Evolutionary conservation across 208 protist genomes (phyloP), one percentile per base, ranked within the genome.

Genomic region (Trypanosoma platydactyli): DNA sequence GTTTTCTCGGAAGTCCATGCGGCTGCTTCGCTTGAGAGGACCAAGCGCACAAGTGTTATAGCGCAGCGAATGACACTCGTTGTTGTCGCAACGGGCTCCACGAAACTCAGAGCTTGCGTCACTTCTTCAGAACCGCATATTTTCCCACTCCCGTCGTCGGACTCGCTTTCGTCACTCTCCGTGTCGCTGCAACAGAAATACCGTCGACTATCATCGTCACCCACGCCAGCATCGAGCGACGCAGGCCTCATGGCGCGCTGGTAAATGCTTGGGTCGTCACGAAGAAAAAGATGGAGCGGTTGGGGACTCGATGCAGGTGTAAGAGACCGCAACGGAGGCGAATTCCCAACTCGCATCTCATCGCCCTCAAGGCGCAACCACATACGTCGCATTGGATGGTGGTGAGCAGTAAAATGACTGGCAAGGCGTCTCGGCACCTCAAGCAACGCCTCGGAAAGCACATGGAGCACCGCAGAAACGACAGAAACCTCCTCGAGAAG

Each of bases 251-350:
- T 52, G 13, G 38, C 22, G 40, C 25, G 52, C 25, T 29, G 30
- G 44, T 73, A 73, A 54, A 63, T 68, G 5, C 30, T 24, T 0
- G 45, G 24, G 38, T 73, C 60, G 30, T 66, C 60, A 27, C 68
- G 68, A 35, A 79, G 64, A 18, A 59, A 74, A 5, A 81, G 74
- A 44, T 87, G 77, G 15, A 87, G 40, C 41, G 67, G 48, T 45
- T 9, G 54, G 3, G 27, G n/a, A 20, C 40, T 22, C 16, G 12
- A 0, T 18, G 25, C 13, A 30, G 33, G 11, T 13, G 15, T 66
- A 1, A 66, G 25, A 27, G 48, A 53, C 22, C 29, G 40, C 7
- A 44, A 9, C 11, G 30, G 5, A 6, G 11, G 33, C 5, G 38
- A 56, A n/a, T 33, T 22, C 3, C 29, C 27, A 5, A 13, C 20